phyloP scores from a whole-genome alignment of 2,329 filamentous ascomycete species.

The Acrocalymma vagum region DNA sequence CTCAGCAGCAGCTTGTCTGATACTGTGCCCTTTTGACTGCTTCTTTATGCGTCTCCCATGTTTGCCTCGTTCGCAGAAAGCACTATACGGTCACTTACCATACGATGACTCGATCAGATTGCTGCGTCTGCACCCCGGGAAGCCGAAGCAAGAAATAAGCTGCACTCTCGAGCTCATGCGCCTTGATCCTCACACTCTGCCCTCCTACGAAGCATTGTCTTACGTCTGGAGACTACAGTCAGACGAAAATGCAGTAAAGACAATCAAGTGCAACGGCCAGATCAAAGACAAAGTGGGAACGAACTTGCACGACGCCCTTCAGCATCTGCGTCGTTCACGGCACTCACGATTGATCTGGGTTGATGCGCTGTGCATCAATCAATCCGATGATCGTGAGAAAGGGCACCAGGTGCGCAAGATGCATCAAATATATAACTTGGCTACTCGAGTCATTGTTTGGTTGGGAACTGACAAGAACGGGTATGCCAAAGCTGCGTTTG shows the following conservation, averaged over 20 bases:
- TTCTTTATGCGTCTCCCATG: no score
- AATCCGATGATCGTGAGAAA: slow-evolving; percentile 16
- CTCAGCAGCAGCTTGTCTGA: no score
- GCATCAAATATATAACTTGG: slow-evolving; percentile 16
- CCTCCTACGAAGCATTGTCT: slow-evolving; percentile 19
- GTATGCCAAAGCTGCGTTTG: slow-evolving; percentile 6
- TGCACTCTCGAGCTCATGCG: slow-evolving; percentile 13
- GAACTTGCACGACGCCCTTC: slow-evolving; percentile 18
- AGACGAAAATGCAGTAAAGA: background rate
- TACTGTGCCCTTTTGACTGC: no score
- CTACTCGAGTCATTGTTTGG: slow-evolving; percentile 14
- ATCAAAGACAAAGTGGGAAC: background rate
- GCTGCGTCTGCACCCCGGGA: slow-evolving; percentile 15
- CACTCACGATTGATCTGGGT: slow-evolving; percentile 13
- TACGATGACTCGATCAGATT: slow-evolving; percentile 18
- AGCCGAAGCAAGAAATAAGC: background rate
- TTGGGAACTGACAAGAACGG: slow-evolving; percentile 11
- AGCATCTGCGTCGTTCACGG: slow-evolving; percentile 7
- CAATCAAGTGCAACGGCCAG: slow-evolving; percentile 5
- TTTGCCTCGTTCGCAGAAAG: no score
- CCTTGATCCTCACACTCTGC: slow-evolving; percentile 5
- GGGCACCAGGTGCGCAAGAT: slow-evolving; percentile 19
- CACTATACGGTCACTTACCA: slow-evolving; percentile 12
- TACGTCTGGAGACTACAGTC: slow-evolving; percentile 21
- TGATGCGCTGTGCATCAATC: slow-evolving; percentile 27